phyloP scores from a whole-genome alignment of 768 basidiomycete species.

The Cytidiella melzeri region DNA sequence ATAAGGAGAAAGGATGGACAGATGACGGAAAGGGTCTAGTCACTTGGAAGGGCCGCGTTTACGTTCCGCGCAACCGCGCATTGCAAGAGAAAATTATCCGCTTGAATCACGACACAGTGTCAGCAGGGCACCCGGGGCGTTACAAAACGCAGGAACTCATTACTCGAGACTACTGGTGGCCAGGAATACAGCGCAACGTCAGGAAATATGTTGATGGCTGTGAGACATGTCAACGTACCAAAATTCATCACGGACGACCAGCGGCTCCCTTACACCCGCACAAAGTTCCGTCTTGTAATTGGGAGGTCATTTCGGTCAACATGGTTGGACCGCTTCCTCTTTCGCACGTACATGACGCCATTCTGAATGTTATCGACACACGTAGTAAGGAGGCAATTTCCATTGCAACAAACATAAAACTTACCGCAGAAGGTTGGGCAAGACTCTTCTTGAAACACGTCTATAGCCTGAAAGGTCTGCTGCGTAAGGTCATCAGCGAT shows the following conservation, averaged over 20 bases:
- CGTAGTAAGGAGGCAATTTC: conserved; percentile 24
- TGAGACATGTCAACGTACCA: conserved; percentile 1
- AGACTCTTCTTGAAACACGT: conserved; percentile 16
- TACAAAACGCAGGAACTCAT: conserved; percentile 3
- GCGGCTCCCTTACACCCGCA: background rate
- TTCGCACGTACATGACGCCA: conserved; percentile 5
- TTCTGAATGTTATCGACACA: conserved; percentile 1
- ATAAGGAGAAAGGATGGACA: background rate
- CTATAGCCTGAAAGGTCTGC: conserved; percentile 9
- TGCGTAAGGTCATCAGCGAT: conserved; percentile 8
- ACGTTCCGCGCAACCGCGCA: background rate
- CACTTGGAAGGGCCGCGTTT: background rate
- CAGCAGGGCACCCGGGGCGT: conserved; percentile 5
- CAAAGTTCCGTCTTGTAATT: conserved; percentile 8
- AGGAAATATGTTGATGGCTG: conserved; percentile 5
- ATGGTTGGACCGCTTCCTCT: conserved; percentile 9
- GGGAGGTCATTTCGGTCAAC: conserved; percentile 14
- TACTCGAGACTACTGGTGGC: conserved; percentile 9
- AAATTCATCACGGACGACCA: background rate
- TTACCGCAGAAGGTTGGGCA: conserved; percentile 18
- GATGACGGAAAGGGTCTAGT: background rate
- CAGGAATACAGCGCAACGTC: background rate
- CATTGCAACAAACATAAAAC: conserved; percentile 17
- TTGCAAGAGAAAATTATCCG: background rate
- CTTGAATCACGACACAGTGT: background rate